Evolutionary conservation across 1,284 basidiomycete genomes (phyloP).

Genomic region (Ustilago shanxiensis): DNA sequence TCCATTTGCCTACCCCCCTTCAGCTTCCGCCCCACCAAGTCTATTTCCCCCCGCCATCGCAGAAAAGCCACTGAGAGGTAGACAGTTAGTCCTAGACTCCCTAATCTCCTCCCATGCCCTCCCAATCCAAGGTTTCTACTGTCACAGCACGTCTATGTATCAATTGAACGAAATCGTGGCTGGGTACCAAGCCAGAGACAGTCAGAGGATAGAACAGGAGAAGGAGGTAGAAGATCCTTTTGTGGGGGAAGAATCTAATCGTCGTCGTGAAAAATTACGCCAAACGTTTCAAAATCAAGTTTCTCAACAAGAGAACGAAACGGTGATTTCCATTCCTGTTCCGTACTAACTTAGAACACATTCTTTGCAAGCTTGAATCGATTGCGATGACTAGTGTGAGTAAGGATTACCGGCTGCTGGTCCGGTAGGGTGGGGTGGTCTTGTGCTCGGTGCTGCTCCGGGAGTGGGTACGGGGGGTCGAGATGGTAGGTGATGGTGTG

Average conservation of each 20-base stretch:
- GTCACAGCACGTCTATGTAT: constrained; percentile 4
- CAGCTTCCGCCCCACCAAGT: not conserved
- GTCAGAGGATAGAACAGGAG: not conserved
- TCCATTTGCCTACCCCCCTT: too few relatives aligned
- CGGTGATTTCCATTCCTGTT: constrained; percentile 1
- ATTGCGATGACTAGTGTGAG: too few relatives aligned
- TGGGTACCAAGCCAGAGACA: too few relatives aligned
- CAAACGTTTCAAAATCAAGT: constrained; percentile 11
- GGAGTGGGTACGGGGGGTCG: too few relatives aligned
- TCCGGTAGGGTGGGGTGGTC: too few relatives aligned
- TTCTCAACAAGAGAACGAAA: not conserved
- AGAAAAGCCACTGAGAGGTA: not conserved
- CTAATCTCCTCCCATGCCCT: constrained; percentile 41
- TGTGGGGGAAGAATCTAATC: constrained; percentile 5
- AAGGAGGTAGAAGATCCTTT: not conserved
- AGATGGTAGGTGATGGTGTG: too few relatives aligned
- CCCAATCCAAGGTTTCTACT: constrained; percentile 48
- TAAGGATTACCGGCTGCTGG: too few relatives aligned
- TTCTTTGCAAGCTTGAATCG: too few relatives aligned
- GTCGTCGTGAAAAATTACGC: not conserved
- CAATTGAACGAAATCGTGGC: not conserved
- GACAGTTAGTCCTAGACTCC: constrained; percentile 38
- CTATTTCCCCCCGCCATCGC: too few relatives aligned
- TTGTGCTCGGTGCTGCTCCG: too few relatives aligned
- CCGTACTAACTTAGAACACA: too few relatives aligned